phyloP scores from a whole-genome alignment of 352 stramenopile genomes.

The Phytophthora megakarya region DNA sequence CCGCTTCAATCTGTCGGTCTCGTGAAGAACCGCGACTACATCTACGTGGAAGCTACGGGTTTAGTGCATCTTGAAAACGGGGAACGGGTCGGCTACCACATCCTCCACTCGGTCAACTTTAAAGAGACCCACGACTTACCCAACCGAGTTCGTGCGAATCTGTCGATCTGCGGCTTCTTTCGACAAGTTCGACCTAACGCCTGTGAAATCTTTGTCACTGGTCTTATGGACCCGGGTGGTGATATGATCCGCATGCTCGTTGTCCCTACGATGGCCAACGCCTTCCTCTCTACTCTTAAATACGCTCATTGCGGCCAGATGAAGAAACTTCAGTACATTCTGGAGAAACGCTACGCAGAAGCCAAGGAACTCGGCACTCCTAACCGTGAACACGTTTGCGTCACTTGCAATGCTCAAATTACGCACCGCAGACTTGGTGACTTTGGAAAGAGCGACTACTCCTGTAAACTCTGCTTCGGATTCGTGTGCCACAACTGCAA shows the following conservation, averaged over 20 bases:
- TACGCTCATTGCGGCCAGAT: conserved; percentile 36
- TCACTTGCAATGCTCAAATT: conserved; percentile 10
- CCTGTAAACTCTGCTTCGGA: background rate
- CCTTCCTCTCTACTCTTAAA: conserved; percentile 33
- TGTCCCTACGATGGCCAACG: conserved; percentile 25
- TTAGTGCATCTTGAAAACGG: conserved; percentile 27
- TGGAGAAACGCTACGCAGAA: conserved; percentile 25
- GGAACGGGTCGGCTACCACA: conserved; percentile 41
- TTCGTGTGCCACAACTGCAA: conserved; percentile 27
- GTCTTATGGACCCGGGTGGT: conserved; percentile 15
- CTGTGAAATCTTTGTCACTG: conserved; percentile 35
- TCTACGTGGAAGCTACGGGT: conserved; percentile 41
- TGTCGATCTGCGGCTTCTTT: conserved; percentile 40
- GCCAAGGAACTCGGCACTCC: conserved; percentile 26
- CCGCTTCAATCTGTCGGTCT: conserved; percentile 28
- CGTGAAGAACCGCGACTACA: conserved; percentile 40
- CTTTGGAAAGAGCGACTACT: background rate
- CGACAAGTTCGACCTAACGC: conserved; percentile 28
- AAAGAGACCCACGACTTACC: conserved; percentile 30
- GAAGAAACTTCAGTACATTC: conserved; percentile 35
- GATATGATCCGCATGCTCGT: conserved; percentile 21
- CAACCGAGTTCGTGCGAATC: conserved; percentile 23
- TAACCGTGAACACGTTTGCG: conserved; percentile 29
- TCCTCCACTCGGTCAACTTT: conserved; percentile 45
- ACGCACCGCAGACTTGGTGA: background rate